Percentiles rank a stretch among this genome's conserved stretches.
phyloP scores from a whole-genome alignment of 2,329 filamentous ascomycete genomes.

The Emydomyces testavorans region DNA sequence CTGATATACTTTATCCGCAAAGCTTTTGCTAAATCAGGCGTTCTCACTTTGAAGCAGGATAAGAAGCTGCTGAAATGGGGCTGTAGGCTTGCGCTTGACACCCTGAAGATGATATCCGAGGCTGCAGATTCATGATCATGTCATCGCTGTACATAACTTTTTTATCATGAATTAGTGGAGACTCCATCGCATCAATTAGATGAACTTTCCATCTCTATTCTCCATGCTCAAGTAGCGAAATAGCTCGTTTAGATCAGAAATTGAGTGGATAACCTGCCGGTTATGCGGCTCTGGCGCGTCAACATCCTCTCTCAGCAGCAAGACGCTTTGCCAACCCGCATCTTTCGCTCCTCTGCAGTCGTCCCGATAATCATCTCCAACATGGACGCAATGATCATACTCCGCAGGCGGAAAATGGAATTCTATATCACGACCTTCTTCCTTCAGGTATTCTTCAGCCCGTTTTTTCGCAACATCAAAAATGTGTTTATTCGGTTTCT shows the following conservation, averaged over 20 bases:
- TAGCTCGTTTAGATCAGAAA: neutral
- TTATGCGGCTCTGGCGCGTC: neutral
- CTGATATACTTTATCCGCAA: conserved; percentile 71
- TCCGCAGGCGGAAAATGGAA: conserved; percentile 17
- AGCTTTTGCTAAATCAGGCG: conserved; percentile 55
- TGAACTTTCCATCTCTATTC: neutral
- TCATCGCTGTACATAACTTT: neutral
- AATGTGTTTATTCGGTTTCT: conserved; percentile 34
- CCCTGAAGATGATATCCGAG: conserved; percentile 28
- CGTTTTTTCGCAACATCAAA: conserved; percentile 31
- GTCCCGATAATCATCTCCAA: conserved; percentile 36
- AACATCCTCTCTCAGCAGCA: conserved; percentile 15
- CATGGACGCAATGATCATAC: conserved; percentile 27
- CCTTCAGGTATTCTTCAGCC: conserved; percentile 17
- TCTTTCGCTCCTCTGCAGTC: conserved; percentile 31
- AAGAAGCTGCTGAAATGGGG: conserved; percentile 41
- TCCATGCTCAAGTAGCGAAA: neutral
- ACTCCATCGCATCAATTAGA: neutral
- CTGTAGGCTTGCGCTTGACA: conserved; percentile 32
- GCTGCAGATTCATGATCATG: conserved; percentile 3
- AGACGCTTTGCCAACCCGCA: conserved; percentile 29
- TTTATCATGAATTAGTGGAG: neutral
- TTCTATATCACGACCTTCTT: neutral
- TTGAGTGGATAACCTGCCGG: neutral
- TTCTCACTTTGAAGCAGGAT: conserved; percentile 41